Evolutionary conservation across 345 rosid species (phyloP).

Genomic region (Triadica sebifera): DNA sequence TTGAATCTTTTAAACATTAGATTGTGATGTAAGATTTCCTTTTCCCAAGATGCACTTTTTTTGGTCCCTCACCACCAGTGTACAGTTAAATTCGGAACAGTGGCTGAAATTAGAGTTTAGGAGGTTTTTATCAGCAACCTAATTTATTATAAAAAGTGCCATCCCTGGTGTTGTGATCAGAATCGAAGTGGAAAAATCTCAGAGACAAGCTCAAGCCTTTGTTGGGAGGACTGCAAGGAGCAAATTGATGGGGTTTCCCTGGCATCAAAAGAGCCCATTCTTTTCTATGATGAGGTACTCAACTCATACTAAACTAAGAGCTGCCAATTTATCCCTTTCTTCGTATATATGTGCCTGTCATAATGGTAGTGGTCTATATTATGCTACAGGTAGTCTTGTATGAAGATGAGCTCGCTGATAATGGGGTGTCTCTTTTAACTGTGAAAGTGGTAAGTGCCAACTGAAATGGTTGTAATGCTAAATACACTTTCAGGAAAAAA

Average conservation of each 20-base stretch:
- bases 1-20: background rate
- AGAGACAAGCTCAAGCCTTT: conserved; percentile 33
- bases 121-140: background rate
- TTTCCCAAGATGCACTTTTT: background rate
- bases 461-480: conserved; percentile 10
- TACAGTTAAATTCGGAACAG: background rate
- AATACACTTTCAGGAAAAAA: background rate
- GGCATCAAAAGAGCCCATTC: conserved; percentile 88
- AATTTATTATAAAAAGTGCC: background rate
- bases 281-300: conserved; percentile 89
- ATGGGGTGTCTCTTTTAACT: conserved; percentile 81
- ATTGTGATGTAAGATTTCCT: background rate
- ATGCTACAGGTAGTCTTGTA: conserved; percentile 74
- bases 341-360: background rate
- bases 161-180: conserved; percentile 31
- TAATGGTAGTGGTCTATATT: conserved; percentile 23
- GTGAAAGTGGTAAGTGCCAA: conserved; percentile 81
- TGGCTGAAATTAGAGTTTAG: background rate
- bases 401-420: conserved; percentile 97
- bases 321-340: background rate
- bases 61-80: background rate
- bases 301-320: conserved; percentile 5
- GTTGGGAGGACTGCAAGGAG: conserved; percentile 86
- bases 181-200: conserved; percentile 25
- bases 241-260: conserved; percentile 70